Evolutionary conservation across 2,329 filamentous ascomycete species (phyloP), one percentile per base, ranked within the genome.

Genomic region (Alternaria triticina): DNA sequence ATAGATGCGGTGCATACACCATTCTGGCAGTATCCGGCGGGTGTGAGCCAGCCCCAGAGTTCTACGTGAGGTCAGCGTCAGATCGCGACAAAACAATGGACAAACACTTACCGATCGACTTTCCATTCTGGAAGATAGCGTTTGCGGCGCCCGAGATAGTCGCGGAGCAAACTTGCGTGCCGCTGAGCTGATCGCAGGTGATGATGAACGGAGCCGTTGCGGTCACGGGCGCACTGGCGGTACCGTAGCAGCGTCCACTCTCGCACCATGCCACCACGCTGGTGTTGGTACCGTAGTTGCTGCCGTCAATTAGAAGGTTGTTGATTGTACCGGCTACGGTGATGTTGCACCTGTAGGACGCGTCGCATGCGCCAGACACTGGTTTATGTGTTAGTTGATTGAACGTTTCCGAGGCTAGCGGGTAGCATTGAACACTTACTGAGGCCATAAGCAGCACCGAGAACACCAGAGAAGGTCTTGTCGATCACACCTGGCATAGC

Each of bases 51-150:
- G 11, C 47, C 47, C 47, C 47, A 51, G 0, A 51, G 27, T 51
- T 51, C 47, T 51, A 6, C 0, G 1, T 6, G 3, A 9, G 0
- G 5, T 51, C 11, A 51, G 47, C 27, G 1, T 33, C 27, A 0
- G 22, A 12, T 2, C 3, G 1, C 1, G 27, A 10, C 2, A 5
- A 5, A 0, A 15, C 4, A 3, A 11, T 6, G 3, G 12, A 9
- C 5, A 10, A 33, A 15, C 6, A 22, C 47, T 6, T 51, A 51
- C 47, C 47, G 10, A 51, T 2, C 1, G 47, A 51, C 12, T 51
- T 0, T n/a, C 47, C 47, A 6, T 51, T 51, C 3, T 28, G 20
- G 17, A 51, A 51, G 4, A 51, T 33, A 1, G 47, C 47, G 1
- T 51, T 33, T 1, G 47, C 47, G 1, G 47, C 47, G 0, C 47